Percentiles rank a stretch among this genome's conserved stretches.
Conservation (phyloP, 1,139 yeast genomes). For the Lodderomyces elongisporus region DNA sequence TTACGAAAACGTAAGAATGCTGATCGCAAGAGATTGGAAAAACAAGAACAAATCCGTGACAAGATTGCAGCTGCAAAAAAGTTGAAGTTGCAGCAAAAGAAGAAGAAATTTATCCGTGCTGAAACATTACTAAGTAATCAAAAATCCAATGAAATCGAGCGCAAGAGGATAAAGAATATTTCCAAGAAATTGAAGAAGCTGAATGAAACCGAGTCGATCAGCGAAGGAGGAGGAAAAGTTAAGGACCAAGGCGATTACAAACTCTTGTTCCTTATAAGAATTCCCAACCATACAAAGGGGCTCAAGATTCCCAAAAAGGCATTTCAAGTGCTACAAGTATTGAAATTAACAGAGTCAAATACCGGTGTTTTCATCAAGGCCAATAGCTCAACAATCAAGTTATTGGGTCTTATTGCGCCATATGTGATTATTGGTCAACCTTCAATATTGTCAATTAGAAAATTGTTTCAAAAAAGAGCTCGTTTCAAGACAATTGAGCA, state of each 20-base stretch:
- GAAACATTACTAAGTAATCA: constrained; percentile 66
- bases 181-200: constrained; percentile 32
- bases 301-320: constrained; percentile 65
- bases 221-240: constrained; percentile 14
- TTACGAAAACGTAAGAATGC: constrained; percentile 74
- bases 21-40: constrained; percentile 63
- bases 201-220: constrained; percentile 9
- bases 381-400: constrained; percentile 50
- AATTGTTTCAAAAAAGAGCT: constrained; percentile 72
- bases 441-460: constrained; percentile 63
- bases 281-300: constrained; percentile 52
- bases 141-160: constrained; percentile 60
- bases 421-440: constrained; percentile 72
- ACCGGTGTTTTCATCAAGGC: constrained; percentile 69
- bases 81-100: constrained; percentile 29
- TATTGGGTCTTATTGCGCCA: constrained; percentile 64
- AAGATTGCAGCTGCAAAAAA: constrained; percentile 30
- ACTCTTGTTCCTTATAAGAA: constrained; percentile 61
- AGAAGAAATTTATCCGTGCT: constrained; percentile 58
- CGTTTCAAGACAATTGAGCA: constrained; percentile 40
- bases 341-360: constrained; percentile 55
- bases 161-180: constrained; percentile 60
- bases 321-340: constrained; percentile 49
- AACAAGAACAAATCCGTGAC: constrained; percentile 46
- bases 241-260: constrained; percentile 38